Evolutionary conservation across 345 rosid species (phyloP), one percentile per base, ranked within the genome.

Genomic region (Pistacia vera): DNA sequence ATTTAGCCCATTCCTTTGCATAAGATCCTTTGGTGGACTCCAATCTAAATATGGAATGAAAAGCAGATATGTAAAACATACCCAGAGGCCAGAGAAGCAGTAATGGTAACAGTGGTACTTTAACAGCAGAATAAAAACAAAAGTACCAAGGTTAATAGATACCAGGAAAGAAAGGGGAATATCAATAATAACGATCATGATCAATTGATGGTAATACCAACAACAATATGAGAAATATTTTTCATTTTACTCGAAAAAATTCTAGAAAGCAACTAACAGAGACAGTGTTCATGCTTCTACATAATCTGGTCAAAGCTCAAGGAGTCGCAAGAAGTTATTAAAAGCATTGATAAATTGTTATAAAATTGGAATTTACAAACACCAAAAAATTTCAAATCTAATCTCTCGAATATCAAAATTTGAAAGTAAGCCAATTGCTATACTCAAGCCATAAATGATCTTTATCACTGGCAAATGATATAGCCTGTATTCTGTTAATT

Each of bases 1-100:
- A 96, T 77, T 91, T 88, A 62, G 79, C 77, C 97, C 98, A 96
- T 77, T 91, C 95, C 72, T 81, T 82, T 66, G 83, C 87, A 76
- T 89, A 96, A 54, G 93, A 66, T 65, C 97, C 97, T 80, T 93
- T 91, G 36, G 87, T 81, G 20, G 98, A 83, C 67, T 93, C 99
- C 87, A 85, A 84, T 80, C 99, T 96, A 79, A 56, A 14, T 63
- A 73, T 41, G 73, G 36, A 74, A 51, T 17, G 49, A 70, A 9
- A 71, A 69, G 79, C 49, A 64, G 61, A n/a, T 30, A 72, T n/a
- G 52, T 68, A 55, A 65, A 66, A 9, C 30, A 18, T n/a, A 65
- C 11, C 38, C 64, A 65, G 18, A 59, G n/a, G 28, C 38, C 64
- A 65, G 18, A 59, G n/a, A 38, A 25, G 49, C 55, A 44, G n/a